These are phyloP conservation scores for Phyllachora maydis DNA, from an alignment of 2,329 filamentous ascomycete genomes.

Conservation along the genomic window DNA sequence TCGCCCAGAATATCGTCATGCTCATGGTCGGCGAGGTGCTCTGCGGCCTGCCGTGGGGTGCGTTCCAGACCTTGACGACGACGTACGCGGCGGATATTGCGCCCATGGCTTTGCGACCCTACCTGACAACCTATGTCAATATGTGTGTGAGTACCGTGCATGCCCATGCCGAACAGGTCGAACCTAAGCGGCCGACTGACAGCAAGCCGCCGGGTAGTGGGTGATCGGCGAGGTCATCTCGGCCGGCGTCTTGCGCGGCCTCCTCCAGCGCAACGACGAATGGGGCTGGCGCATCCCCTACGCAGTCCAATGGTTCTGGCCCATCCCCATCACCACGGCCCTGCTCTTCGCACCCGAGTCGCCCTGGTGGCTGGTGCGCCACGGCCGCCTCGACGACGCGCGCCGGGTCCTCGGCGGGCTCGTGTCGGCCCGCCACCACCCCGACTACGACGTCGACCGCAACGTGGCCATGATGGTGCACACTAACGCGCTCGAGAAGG, in stretches of 20 bases:
- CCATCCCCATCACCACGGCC: conserved; percentile 16
- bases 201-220: conserved; percentile 13
- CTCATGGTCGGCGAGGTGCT: conserved; percentile 21
- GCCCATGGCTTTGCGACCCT: conserved; percentile 23
- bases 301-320: conserved; percentile 25
- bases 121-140: conserved; percentile 33
- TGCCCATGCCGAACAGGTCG: too few relatives aligned
- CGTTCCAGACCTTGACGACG: conserved; percentile 20
- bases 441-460: conserved; percentile 12
- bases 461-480: conserved; percentile 20
- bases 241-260: conserved; percentile 15
- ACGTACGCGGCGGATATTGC: conserved; percentile 29
- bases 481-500: conserved; percentile 17
- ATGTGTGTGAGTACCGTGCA: conserved; percentile 18
- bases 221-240: conserved; percentile 31
- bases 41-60: conserved; percentile 20
- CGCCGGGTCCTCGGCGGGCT: conserved; percentile 23
- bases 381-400: conserved; percentile 21
- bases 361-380: conserved; percentile 27
- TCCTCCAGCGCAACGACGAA: conserved; percentile 13
- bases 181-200: background rate
- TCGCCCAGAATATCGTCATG: conserved; percentile 15
- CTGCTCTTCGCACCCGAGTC: conserved; percentile 21
- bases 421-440: conserved; percentile 16
- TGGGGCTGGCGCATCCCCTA: conserved; percentile 26